Conservation (phyloP, 805 yeast genomes). For the Hanseniaspora pseudoguilliermondii region DNA sequence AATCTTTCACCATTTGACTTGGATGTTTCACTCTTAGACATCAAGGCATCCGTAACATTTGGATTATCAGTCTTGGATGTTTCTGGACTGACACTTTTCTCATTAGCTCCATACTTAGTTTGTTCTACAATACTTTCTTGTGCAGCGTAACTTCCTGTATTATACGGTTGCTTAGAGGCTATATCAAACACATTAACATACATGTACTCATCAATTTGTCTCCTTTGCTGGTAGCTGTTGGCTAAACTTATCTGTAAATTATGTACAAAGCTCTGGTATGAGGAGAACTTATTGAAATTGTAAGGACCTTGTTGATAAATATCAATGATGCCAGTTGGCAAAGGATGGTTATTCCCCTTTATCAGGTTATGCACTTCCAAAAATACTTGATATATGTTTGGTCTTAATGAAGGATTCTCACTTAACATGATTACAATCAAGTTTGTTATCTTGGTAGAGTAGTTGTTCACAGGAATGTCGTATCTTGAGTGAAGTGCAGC, state of each 20-base stretch:
- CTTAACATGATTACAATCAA: conserved; percentile 68
- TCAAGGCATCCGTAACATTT: conserved; percentile 30
- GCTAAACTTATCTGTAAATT: conserved; percentile 22
- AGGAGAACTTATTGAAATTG: conserved; percentile 43
- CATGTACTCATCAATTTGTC: conserved; percentile 19
- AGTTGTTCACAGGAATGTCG: conserved; percentile 64
- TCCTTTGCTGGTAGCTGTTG: conserved; percentile 21
- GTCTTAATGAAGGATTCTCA: conserved; percentile 70
- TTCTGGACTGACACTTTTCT: conserved; percentile 15
- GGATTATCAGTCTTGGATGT: conserved; percentile 29
- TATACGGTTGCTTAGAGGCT: conserved; percentile 22
- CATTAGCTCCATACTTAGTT: not conserved
- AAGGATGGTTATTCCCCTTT: conserved; percentile 30
- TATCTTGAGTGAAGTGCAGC: conserved; percentile 78
- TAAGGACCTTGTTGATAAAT: conserved; percentile 38
- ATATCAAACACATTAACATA: conserved; percentile 23
- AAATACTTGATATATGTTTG: conserved; percentile 73
- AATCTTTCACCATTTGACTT: conserved; percentile 1
- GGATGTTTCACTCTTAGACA: not conserved
- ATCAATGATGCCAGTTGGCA: conserved; percentile 33
- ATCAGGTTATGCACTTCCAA: conserved; percentile 49
- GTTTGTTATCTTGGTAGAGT: conserved; percentile 58
- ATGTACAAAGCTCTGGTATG: conserved; percentile 32
- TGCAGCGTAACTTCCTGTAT: conserved; percentile 13
- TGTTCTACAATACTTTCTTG: not conserved